Evolutionary conservation across 805 yeast genomes (phyloP).

Genomic region (Dipodascopsis tothii): DNA sequence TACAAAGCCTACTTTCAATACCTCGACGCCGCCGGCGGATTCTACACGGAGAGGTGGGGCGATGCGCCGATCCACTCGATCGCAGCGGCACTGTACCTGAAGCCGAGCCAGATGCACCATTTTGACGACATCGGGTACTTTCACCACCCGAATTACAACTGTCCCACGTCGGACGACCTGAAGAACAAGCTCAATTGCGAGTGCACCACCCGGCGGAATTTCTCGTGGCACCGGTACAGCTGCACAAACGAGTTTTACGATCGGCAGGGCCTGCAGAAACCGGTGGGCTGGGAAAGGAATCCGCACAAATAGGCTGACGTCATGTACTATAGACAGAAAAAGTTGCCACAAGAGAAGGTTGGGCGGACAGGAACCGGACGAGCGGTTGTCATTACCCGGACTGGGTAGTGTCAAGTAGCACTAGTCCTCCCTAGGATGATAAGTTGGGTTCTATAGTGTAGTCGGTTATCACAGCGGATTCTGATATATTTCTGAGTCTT

Average conservation of each 20-base stretch:
- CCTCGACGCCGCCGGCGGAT: conserved; percentile 65
- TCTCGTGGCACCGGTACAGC: neutral
- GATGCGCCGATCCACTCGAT: conserved; percentile 85
- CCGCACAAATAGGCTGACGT: too few species aligned
- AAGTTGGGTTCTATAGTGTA: neutral
- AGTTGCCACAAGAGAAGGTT: too few species aligned
- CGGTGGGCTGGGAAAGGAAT: neutral
- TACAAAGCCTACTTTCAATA: conserved; percentile 59
- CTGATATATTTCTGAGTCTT: conserved; percentile 7
- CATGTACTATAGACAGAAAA: neutral
- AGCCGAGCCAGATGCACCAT: conserved; percentile 51
- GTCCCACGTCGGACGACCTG: conserved; percentile 51
- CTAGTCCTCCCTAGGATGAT: too few species aligned
- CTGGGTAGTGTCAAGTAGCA: too few species aligned
- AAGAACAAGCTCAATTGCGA: conserved; percentile 54
- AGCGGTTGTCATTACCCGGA: too few species aligned
- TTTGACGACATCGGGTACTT: conserved; percentile 66
- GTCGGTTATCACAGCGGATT: neutral
- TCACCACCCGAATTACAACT: conserved; percentile 54
- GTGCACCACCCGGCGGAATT: neutral
- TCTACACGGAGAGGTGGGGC: conserved; percentile 84
- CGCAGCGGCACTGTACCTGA: conserved; percentile 54
- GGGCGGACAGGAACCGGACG: too few species aligned
- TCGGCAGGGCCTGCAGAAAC: conserved; percentile 2
- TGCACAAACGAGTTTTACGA: conserved; percentile 7